Evolutionary conservation across 345 rosid genomes (phyloP), one percentile per base, ranked within the genome.

Genomic region (Sapria himalayana): DNA sequence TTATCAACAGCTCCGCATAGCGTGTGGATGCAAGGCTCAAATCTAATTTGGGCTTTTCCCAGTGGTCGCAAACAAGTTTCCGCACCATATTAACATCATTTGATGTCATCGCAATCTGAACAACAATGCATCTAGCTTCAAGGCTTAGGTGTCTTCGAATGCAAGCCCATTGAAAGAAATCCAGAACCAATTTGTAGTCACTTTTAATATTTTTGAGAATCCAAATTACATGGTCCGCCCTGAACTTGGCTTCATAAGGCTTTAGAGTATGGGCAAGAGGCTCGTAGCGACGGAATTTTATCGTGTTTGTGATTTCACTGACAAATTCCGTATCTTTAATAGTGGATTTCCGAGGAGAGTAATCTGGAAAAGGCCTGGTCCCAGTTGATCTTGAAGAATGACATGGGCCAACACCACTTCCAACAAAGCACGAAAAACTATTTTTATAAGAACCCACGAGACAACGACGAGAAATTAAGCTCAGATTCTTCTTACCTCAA

Each of bases 111-210:
- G 85, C 80, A 33, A 82, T 64, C 25, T 89, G 94, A 63, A 66
- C 50, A 38, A 78, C 71, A 48, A 82, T 76, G 57, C 94, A 78
- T 32, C 67, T 76, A 0, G 73, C 69, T 60, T 89, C 94, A 40
- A 82, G 70, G 33, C 46, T 66, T 12, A 82, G 85, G 25, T 72
- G 78, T 59, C 76, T 60, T 2, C 62, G 74, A 4, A 62, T 55
- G 50, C 76, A 52, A 36, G 78, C 85, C 93, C 98, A 89, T 10
- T 72, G 62, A 50, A 82, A 79, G 65, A 89, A 89, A 55, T 72
- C 78, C 54, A 82, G 65, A 63, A 71, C 85, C 55, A 76, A 49
- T 33, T 45, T 48, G 58, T 74, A 89, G 45, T 89, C 89, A 49
- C 37, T 52, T 64, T 45, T 76, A 43, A 89, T 79, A 58, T 70